Evolutionary conservation across 495 filamentous ascomycete species (phyloP).

Genomic region (Neurospora cerealis): DNA sequence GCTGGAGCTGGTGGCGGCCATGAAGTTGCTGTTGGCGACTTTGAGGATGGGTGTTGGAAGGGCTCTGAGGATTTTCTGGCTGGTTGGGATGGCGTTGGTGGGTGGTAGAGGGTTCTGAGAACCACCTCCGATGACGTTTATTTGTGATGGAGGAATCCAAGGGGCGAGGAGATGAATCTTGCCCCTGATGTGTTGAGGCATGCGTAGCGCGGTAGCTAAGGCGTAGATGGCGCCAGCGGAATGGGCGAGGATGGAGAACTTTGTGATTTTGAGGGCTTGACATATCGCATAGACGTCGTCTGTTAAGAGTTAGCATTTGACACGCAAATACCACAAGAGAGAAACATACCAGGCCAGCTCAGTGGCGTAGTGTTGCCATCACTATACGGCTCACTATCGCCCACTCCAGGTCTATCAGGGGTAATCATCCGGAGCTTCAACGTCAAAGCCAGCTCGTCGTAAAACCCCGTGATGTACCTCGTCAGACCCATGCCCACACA

Average conservation of each 20-base stretch:
- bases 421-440: slow-evolving; percentile 88
- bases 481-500: slow-evolving; percentile 98
- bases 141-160: slow-evolving; percentile 98
- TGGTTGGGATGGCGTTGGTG: slow-evolving; percentile 76
- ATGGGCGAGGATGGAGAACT: slow-evolving; percentile 96
- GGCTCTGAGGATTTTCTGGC: slow-evolving; percentile 81
- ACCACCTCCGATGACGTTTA: slow-evolving; percentile 65
- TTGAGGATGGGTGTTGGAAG: slow-evolving; percentile 87
- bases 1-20: slow-evolving; percentile 82
- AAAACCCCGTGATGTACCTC: slow-evolving; percentile 92
- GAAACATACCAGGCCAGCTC: slow-evolving; percentile 77
- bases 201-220: slow-evolving; percentile 86
- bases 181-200: slow-evolving; percentile 92
- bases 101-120: slow-evolving; percentile 60
- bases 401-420: slow-evolving; percentile 86
- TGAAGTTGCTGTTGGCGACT: slow-evolving; percentile 89
- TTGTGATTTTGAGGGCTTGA: slow-evolving; percentile 82
- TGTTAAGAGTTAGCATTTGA: slow-evolving; percentile 19
- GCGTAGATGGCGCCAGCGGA: slow-evolving; percentile 97
- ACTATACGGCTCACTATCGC: slow-evolving; percentile 75
- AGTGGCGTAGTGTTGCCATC: slow-evolving; percentile 78
- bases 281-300: slow-evolving; percentile 96
- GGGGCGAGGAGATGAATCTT: slow-evolving; percentile 92
- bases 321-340: slow-evolving; percentile 9
- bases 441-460: slow-evolving; percentile 87